These are phyloP conservation scores for Phyllostachys edulis DNA, from an alignment of 176 grass and related monocot genomes.

Conservation along the genomic window DNA sequence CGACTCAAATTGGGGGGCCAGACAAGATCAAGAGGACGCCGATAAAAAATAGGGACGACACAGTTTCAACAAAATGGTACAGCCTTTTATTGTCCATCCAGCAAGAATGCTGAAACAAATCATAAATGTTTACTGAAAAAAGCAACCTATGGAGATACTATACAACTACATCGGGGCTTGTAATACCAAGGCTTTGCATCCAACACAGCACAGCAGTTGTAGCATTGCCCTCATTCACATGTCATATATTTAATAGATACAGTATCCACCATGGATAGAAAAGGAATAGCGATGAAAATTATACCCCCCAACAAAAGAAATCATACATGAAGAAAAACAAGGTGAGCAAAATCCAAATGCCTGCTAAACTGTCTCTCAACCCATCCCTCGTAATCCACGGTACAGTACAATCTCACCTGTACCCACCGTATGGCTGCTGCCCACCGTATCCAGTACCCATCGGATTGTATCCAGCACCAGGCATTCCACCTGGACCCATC, in stretches of 20 bases:
- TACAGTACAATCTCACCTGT: slow-evolving; percentile 52
- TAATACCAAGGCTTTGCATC: slow-evolving; percentile 31
- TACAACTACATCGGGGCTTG: slow-evolving; percentile 45
- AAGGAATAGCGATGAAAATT: slow-evolving; percentile 52
- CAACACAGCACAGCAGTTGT: slow-evolving; percentile 40
- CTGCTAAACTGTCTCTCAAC: slow-evolving; percentile 38
- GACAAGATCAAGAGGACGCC: not conserved
- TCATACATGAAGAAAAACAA: slow-evolving; percentile 42
- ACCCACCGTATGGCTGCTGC: slow-evolving; percentile 82
- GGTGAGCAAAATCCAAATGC: slow-evolving; percentile 36
- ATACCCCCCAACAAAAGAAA: slow-evolving; percentile 42
- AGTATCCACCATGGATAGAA: slow-evolving; percentile 49
- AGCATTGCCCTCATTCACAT: slow-evolving; percentile 15
- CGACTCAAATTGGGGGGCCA: not conserved
- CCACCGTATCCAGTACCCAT: slow-evolving; percentile 69
- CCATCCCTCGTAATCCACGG: not conserved
- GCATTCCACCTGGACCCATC: slow-evolving; percentile 61
- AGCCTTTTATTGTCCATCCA: slow-evolving; percentile 61
- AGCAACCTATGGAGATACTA: slow-evolving; percentile 35
- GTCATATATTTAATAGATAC: slow-evolving; percentile 49
- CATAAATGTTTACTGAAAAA: slow-evolving; percentile 32
- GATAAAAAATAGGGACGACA: not conserved
- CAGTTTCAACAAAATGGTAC: slow-evolving; percentile 33
- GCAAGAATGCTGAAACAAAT: slow-evolving; percentile 68
- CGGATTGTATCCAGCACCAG: slow-evolving; percentile 71